A percentile compares a stretch with the other conserved stretches of the same genome.
Conservation (phyloP, 495 filamentous ascomycete genomes). For the Peziza echinospora region DNA sequence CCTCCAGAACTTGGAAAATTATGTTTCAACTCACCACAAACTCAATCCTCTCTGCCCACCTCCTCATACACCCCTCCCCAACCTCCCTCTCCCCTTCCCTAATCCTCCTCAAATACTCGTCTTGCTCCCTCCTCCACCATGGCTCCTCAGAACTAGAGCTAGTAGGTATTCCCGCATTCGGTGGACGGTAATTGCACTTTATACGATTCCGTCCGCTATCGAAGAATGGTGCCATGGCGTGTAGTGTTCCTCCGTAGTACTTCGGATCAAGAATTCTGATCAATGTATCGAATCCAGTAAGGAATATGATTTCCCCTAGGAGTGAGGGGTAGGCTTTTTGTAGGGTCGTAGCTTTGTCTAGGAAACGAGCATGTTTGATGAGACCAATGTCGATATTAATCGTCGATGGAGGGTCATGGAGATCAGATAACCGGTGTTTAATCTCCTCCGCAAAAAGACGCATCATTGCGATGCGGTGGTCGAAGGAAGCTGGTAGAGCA, state of each 20-base stretch:
- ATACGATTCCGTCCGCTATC: slow-evolving; percentile 35
- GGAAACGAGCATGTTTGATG: slow-evolving; percentile 62
- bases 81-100: slow-evolving; percentile 25
- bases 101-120: slow-evolving; percentile 33
- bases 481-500: slow-evolving; percentile 58
- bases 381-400: slow-evolving; percentile 51
- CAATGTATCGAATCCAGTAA: slow-evolving; percentile 75
- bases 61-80: slow-evolving; percentile 26
- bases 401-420: neutral
- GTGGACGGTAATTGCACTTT: slow-evolving; percentile 48
- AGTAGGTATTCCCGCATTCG: slow-evolving; percentile 56
- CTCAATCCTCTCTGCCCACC: slow-evolving; percentile 51
- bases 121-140: slow-evolving; percentile 34
- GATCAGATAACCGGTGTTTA: slow-evolving; percentile 1
- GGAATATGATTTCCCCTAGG: slow-evolving; percentile 43
- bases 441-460: slow-evolving; percentile 51
- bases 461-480: slow-evolving; percentile 75
- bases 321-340: slow-evolving; percentile 20
- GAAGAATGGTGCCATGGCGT: slow-evolving; percentile 46
- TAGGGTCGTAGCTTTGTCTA: slow-evolving; percentile 60
- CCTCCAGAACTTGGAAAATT: neutral
- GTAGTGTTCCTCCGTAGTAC: slow-evolving; percentile 47
- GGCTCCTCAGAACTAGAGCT: no score
- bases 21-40: slow-evolving; percentile 32
- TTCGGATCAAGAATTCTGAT: slow-evolving; percentile 62